Conservation (phyloP, 495 filamentous ascomycete genomes). For the Cladorrhinum samala region DNA sequence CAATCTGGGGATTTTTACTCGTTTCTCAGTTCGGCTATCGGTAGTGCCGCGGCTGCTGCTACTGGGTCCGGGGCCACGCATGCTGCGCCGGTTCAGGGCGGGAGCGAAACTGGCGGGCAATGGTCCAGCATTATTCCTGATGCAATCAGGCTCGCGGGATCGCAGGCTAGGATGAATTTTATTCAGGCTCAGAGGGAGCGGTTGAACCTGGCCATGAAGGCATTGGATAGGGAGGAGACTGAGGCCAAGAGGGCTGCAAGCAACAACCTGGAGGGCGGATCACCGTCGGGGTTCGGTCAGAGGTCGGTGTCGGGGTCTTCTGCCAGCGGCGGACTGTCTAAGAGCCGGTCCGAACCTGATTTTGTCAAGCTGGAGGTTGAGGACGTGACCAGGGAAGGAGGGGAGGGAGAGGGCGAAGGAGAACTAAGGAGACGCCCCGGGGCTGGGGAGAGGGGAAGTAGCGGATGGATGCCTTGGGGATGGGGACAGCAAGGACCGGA, state of each 20-base stretch:
- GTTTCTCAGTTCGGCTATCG: constrained; percentile 65
- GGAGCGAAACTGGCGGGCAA: background rate
- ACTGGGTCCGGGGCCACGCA: constrained; percentile 20
- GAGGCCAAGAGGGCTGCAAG: background rate
- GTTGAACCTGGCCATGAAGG: constrained; percentile 62
- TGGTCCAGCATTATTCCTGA: constrained; percentile 47
- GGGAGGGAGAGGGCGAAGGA: constrained; percentile 23
- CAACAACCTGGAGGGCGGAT: constrained; percentile 25
- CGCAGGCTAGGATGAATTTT: constrained; percentile 61
- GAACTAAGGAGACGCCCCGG: background rate
- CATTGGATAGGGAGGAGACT: constrained; percentile 65
- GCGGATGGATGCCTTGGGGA: constrained; percentile 56
- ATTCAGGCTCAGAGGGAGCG: constrained; percentile 67
- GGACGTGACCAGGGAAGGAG: constrained; percentile 46
- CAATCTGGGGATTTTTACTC: constrained; percentile 60
- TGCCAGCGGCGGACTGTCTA: constrained; percentile 52
- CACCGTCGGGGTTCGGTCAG: constrained; percentile 17
- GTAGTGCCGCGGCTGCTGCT: constrained; percentile 29
- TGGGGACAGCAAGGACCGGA: constrained; percentile 34
- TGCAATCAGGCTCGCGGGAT: constrained; percentile 49
- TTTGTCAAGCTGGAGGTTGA: constrained; percentile 80
- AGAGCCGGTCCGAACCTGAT: constrained; percentile 68
- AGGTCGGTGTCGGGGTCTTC: constrained; percentile 34
- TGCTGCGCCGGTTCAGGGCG: constrained; percentile 28
- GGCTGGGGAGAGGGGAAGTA: constrained; percentile 15